Evolutionary conservation across 768 basidiomycete species (phyloP).

Genomic region (Coprinopsis sp.): DNA sequence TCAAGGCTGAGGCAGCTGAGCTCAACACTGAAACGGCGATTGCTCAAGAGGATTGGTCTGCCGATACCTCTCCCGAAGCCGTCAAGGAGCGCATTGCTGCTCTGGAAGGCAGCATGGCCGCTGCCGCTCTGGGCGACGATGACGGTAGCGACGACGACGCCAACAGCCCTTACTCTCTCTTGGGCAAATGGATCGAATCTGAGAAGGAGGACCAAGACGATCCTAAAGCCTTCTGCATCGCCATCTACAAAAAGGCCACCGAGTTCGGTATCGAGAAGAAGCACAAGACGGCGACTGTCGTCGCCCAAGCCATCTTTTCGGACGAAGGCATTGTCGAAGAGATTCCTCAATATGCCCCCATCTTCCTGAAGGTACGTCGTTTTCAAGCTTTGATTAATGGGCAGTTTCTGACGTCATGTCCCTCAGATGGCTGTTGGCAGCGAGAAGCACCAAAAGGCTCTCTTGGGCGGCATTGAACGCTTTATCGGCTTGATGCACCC

Average conservation of each 20-base stretch:
- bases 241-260: conserved; percentile 84
- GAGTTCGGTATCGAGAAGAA: conserved; percentile 93
- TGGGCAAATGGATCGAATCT: conserved; percentile 84
- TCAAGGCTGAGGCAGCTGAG: conserved; percentile 84
- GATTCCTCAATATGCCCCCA: conserved; percentile 56
- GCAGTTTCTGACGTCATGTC: conserved; percentile 8
- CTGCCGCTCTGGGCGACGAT: conserved; percentile 60
- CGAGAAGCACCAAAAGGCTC: conserved; percentile 93
- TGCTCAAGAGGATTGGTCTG: conserved; percentile 80
- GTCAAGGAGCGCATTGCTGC: conserved; percentile 78
- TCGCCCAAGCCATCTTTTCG: conserved; percentile 83
- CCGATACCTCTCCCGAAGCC: conserved; percentile 87
- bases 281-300: conserved; percentile 80
- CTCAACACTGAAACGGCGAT: conserved; percentile 59
- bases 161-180: conserved; percentile 79
- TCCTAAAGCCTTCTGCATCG: conserved; percentile 49
- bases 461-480: conserved; percentile 91
- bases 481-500: conserved; percentile 71
- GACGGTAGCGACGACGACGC: conserved; percentile 85
- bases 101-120: conserved; percentile 56
- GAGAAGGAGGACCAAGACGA: conserved; percentile 47
- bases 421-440: conserved; percentile 77
- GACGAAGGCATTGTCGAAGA: conserved; percentile 63
- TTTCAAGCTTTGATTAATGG: neutral
- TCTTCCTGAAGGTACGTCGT: conserved; percentile 70